Conservation (phyloP, 331 rosid species). For the Acacia pycnantha region DNA sequence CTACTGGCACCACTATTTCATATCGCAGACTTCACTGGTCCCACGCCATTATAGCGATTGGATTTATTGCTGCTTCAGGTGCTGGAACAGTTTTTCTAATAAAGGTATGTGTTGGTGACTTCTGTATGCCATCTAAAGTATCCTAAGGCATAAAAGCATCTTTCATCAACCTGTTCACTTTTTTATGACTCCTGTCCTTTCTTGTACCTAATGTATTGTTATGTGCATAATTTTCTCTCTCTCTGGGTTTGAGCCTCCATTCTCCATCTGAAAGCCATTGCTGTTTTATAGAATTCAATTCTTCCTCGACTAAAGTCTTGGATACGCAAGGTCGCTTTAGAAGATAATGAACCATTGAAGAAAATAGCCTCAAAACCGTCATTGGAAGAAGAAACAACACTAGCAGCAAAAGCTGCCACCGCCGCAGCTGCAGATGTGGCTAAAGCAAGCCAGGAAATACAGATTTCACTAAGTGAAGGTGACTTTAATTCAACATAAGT, state of each 20-base stretch:
- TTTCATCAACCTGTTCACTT: conserved; percentile 15
- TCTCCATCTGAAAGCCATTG: conserved; percentile 23
- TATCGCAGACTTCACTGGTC: conserved; percentile 76
- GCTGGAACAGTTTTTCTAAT: conserved; percentile 77
- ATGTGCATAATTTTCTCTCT: conserved; percentile 13
- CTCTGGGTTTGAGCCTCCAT: conserved; percentile 20
- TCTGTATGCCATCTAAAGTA: conserved; percentile 15
- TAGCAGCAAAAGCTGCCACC: conserved; percentile 94
- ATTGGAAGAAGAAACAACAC: conserved; percentile 74
- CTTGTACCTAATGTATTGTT: conserved; percentile 5
- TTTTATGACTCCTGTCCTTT: conserved; percentile 28
- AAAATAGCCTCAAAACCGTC: conserved; percentile 56
- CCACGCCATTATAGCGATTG: conserved; percentile 70
- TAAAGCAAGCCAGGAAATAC: conserved; percentile 80
- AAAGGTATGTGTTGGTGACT: conserved; percentile 54
- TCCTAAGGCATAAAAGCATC: not conserved
- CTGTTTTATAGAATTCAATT: conserved; percentile 60
- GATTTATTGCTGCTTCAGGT: conserved; percentile 74
- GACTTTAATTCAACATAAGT: conserved; percentile 20
- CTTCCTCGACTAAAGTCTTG: conserved; percentile 88
- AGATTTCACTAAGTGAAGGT: conserved; percentile 81
- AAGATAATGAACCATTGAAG: conserved; percentile 45
- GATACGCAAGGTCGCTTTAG: conserved; percentile 81
- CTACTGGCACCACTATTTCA: conserved; percentile 40
- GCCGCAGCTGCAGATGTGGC: conserved; percentile 96